Conservation (phyloP, 805 yeast species). For the Wickerhamiella azyma region DNA sequence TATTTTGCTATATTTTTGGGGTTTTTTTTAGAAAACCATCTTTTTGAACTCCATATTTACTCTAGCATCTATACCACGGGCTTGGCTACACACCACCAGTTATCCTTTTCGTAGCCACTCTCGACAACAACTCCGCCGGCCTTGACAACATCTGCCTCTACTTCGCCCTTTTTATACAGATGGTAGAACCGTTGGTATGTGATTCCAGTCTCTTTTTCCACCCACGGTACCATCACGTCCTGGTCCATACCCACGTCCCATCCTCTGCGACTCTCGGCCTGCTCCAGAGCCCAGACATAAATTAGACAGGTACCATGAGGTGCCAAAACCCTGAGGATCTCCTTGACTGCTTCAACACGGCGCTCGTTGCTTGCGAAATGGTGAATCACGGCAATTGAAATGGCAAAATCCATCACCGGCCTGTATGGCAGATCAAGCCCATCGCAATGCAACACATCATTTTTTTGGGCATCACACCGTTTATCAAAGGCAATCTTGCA, state of each 20-base stretch:
- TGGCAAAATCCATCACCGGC: conserved; percentile 62
- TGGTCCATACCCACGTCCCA: conserved; percentile 85
- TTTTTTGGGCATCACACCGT: conserved; percentile 42
- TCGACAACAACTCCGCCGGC: conserved; percentile 63
- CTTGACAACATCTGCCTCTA: conserved; percentile 47
- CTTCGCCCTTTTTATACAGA: conserved; percentile 70
- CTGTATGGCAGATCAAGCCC: conserved; percentile 55
- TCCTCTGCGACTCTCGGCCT: conserved; percentile 74
- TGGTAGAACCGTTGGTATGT: conserved; percentile 82
- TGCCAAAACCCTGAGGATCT: conserved; percentile 47
- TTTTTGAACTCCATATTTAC: too few relatives aligned
- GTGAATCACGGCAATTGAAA: conserved; percentile 89
- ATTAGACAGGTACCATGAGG: conserved; percentile 58
- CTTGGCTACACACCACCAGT: conserved; percentile 54
- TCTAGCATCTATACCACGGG: neutral
- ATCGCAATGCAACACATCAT: conserved; percentile 65
- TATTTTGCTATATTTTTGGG: neutral
- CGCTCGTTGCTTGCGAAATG: conserved; percentile 82
- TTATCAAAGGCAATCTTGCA: conserved; percentile 31
- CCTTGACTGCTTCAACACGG: conserved; percentile 58
- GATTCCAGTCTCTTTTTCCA: conserved; percentile 33
- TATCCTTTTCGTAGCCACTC: conserved; percentile 82
- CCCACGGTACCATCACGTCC: conserved; percentile 96
- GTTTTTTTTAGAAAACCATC: too few relatives aligned
- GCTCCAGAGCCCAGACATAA: conserved; percentile 96